phyloP scores from a whole-genome alignment of 805 yeast genomes.

The Hanseniaspora lachancei region DNA sequence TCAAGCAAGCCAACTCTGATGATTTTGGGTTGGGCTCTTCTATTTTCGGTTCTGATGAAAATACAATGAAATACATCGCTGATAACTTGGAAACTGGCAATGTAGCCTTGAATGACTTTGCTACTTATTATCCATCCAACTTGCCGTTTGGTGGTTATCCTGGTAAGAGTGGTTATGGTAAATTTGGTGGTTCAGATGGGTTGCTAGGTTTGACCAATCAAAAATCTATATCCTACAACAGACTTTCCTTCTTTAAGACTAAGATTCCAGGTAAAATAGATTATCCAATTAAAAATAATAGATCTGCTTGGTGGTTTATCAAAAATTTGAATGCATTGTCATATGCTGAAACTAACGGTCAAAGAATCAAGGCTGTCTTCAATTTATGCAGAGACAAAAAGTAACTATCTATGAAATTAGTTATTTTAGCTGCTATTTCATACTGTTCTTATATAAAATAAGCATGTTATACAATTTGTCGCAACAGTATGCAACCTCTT shows the following conservation, averaged over 20 bases:
- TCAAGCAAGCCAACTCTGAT: slow-evolving; percentile 67
- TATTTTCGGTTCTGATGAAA: slow-evolving; percentile 58
- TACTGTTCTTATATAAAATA: too few species aligned
- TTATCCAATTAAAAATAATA: slow-evolving; percentile 73
- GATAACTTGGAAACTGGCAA: slow-evolving; percentile 65
- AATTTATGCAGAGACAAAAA: slow-evolving; percentile 38
- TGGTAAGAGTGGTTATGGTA: slow-evolving; percentile 83
- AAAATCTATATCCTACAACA: slow-evolving; percentile 79
- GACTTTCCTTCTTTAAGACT: slow-evolving; percentile 62
- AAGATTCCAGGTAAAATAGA: slow-evolving; percentile 80
- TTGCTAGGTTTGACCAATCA: slow-evolving; percentile 76
- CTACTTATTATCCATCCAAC: slow-evolving; percentile 89
- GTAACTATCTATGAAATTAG: not conserved
- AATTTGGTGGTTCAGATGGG: slow-evolving; percentile 97
- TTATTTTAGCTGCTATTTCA: too few species aligned
- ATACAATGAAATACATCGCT: slow-evolving; percentile 49
- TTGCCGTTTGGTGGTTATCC: slow-evolving; percentile 92
- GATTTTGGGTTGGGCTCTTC: slow-evolving; percentile 88
- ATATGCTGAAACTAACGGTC: slow-evolving; percentile 65
- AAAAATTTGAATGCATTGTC: slow-evolving; percentile 71
- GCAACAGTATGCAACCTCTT: too few species aligned
- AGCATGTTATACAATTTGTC: too few species aligned
- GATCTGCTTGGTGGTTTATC: slow-evolving; percentile 82
- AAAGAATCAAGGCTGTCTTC: slow-evolving; percentile 42
- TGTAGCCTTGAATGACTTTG: slow-evolving; percentile 95